phyloP scores from a whole-genome alignment of 1,284 basidiomycete genomes.

The Ceratobasidium sp. region DNA sequence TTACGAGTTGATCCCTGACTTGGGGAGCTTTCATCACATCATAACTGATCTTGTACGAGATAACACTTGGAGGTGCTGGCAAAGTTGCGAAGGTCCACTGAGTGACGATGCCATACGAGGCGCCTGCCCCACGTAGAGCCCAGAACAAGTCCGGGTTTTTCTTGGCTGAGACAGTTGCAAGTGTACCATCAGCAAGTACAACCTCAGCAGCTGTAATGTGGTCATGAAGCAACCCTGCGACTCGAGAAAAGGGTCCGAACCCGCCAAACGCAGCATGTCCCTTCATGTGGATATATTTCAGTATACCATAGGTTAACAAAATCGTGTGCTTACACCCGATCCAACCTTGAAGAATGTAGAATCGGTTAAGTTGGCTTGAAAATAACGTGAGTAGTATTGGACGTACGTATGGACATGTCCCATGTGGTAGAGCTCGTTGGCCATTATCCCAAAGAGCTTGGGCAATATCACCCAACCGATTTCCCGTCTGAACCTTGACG shows the following conservation, averaged over 20 bases:
- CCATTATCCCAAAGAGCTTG: conserved; percentile 43
- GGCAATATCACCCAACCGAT: conserved; percentile 42
- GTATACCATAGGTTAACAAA: not conserved
- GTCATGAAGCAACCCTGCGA: conserved; percentile 43
- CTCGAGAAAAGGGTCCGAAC: conserved; percentile 43
- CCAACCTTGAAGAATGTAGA: not conserved
- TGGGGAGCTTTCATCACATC: conserved; percentile 8
- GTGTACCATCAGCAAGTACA: conserved; percentile 43
- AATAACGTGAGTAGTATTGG: not conserved
- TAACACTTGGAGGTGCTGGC: conserved; percentile 40
- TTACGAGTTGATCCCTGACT: conserved; percentile 5
- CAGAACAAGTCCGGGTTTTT: conserved; percentile 41
- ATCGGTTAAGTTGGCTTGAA: not conserved
- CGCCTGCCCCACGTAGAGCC: conserved; percentile 43
- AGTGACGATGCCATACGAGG: conserved; percentile 44
- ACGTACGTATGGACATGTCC: conserved; percentile 18
- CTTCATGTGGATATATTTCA: not conserved
- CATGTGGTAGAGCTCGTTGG: conserved; percentile 18
- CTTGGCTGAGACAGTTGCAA: conserved; percentile 33
- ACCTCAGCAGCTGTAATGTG: conserved; percentile 43
- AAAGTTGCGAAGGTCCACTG: conserved; percentile 42
- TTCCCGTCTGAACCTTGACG: conserved; percentile 42
- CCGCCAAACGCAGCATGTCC: conserved; percentile 45
- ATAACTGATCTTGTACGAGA: conserved; percentile 39
- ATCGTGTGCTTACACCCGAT: not conserved